These are phyloP conservation scores for Globomyces pollinis-pini DNA, from an alignment of 192 early-diverging fungal species.

Conservation along the genomic window DNA sequence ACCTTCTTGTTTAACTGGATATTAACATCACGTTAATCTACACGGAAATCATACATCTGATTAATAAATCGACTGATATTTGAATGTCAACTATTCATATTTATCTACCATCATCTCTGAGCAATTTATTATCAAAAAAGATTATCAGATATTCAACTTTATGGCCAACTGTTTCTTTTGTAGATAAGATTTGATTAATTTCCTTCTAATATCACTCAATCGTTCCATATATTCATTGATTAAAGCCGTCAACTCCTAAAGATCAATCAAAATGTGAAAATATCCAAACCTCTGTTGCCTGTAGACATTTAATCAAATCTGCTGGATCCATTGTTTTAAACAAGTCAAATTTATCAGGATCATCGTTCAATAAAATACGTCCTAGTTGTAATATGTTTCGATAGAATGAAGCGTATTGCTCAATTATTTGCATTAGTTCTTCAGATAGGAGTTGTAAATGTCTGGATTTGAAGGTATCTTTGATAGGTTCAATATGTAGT, in stretches of 20 bases:
- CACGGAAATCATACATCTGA: too few relatives aligned
- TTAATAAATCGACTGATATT: too few relatives aligned
- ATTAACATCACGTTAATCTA: too few relatives aligned
- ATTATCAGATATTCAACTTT: conserved; percentile 1
- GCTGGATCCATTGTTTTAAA: background rate
- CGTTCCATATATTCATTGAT: conserved; percentile 10
- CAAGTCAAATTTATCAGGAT: background rate
- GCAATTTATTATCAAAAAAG: too few relatives aligned
- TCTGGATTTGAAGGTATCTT: conserved; percentile 2
- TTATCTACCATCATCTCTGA: too few relatives aligned
- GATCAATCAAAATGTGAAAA: background rate
- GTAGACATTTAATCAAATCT: background rate
- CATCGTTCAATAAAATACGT: background rate
- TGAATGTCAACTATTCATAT: too few relatives aligned
- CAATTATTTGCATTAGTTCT: background rate
- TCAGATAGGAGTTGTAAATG: background rate
- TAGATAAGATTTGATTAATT: conserved; percentile 6
- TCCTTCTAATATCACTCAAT: background rate
- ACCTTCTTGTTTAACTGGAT: too few relatives aligned
- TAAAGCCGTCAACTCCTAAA: background rate
- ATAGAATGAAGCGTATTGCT: background rate
- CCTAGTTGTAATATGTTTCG: background rate
- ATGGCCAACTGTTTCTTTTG: conserved; percentile 9
- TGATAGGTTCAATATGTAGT: background rate
- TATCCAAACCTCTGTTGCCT: background rate